Evolutionary conservation across 2,329 filamentous ascomycete species (phyloP), one percentile per base, ranked within the genome.

Genomic region (Pseudofabraea citricarpa): DNA sequence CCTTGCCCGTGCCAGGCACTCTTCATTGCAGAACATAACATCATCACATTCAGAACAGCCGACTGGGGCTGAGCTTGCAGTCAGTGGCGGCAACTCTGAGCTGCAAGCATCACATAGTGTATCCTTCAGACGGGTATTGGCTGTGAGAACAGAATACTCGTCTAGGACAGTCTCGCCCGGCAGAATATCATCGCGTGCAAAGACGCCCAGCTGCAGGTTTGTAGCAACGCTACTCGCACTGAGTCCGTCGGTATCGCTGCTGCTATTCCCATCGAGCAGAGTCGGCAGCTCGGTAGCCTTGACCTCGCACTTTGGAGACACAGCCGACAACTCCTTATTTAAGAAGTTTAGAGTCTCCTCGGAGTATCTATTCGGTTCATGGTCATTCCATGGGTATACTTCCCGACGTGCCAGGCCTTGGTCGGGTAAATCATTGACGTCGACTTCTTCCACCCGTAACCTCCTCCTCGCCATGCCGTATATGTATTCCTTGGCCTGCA

Each of bases 41-140:
- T 85, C 81, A 47, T 75, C 69, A 58, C 81, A 85, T 26, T 80
- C 76, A 4, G 72, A 67, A 51, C 81, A 85, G 51, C 64, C 72
- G 27, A 81, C 70, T 13, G 71, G 75, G 43, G 59, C 65, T 39
- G 58, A 69, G 7, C 74, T 64, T 39, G 50, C 46, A 19, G 63
- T 68, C 20, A 87, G 67, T 0, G 74, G 73, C 1, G 86, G 87
- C 5, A 94, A 74, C 19, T 80, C 78, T 6, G 77, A 74, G 56
- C 89, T 89, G 63, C 91, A 97, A 12, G 90, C 90, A 64, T 97
- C 91, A 64, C 91, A 97, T 22, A 91, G 76, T 4, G 85, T 75
- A 49, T 95, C 90, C 60, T 94, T 89, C 10, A 93, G 76, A 22
- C 89, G 82, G 60, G 93, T 93, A 55, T 91, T 93, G 36, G 88